Evolutionary conservation across 345 rosid genomes (phyloP).

Genomic region (Passiflora organensis): DNA sequence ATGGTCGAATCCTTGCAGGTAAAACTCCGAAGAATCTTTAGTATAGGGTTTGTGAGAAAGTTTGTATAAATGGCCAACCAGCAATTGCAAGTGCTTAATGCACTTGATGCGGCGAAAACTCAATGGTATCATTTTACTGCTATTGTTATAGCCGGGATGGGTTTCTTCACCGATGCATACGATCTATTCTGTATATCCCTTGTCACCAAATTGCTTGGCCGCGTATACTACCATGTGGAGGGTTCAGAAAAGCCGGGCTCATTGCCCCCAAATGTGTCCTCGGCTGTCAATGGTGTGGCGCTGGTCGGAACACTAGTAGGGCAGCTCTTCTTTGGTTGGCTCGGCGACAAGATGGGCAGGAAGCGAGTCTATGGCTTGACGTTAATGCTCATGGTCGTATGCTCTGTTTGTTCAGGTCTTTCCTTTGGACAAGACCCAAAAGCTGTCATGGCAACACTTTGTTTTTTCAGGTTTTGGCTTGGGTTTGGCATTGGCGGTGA

Average conservation of each 20-base stretch:
- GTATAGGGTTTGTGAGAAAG: no score
- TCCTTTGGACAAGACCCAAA: conserved; percentile 47
- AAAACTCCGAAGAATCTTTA: no score
- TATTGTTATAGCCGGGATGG: conserved; percentile 76
- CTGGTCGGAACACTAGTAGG: conserved; percentile 63
- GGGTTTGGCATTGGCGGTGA: conserved; percentile 86
- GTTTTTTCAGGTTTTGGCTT: conserved; percentile 83
- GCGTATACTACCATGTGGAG: conserved; percentile 60
- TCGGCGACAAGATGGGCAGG: conserved; percentile 69
- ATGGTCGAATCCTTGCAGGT: no score
- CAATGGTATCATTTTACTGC: conserved; percentile 85
- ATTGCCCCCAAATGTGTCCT: conserved; percentile 64
- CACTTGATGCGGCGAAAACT: conserved; percentile 69
- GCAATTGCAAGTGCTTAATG: no score
- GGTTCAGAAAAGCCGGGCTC: conserved; percentile 58
- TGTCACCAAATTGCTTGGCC: conserved; percentile 74
- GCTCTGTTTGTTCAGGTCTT: conserved; percentile 62
- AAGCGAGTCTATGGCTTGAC: conserved; percentile 75
- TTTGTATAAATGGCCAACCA: no score
- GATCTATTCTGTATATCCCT: conserved; percentile 82
- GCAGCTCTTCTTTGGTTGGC: conserved; percentile 84
- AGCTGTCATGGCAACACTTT: conserved; percentile 53
- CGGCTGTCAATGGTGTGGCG: conserved; percentile 75
- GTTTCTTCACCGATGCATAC: conserved; percentile 79
- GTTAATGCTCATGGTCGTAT: conserved; percentile 65